Conservation (phyloP, 1,284 basidiomycete genomes). For the Coriolopsis trogii region DNA sequence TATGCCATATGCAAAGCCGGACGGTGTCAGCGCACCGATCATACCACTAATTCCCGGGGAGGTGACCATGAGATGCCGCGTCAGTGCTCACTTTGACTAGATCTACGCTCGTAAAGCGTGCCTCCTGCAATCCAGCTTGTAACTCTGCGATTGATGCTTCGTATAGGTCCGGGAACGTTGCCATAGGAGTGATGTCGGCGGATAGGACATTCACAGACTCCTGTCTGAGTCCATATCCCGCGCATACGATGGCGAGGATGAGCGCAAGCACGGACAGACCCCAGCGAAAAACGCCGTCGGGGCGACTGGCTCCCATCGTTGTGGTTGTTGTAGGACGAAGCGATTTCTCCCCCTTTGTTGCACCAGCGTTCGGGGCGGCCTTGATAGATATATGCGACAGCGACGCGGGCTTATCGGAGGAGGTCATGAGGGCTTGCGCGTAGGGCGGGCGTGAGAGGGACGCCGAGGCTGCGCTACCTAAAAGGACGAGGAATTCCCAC, state of each 20-base stretch:
- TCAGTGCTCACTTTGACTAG: conserved; percentile 54
- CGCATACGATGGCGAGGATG: conserved; percentile 4
- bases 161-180: conserved; percentile 56
- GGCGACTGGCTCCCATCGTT: too few species aligned
- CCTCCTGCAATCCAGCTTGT: conserved; percentile 44
- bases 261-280: too few species aligned
- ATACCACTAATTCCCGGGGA: not conserved
- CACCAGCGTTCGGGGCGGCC: too few species aligned
- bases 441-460: too few species aligned
- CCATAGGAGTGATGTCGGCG: not conserved
- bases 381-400: too few species aligned
- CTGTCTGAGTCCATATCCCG: not conserved
- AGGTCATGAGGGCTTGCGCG: too few species aligned
- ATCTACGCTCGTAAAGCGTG: conserved; percentile 64
- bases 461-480: too few species aligned
- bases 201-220: not conserved
- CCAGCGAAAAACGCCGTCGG: too few species aligned
- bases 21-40: not conserved
- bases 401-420: too few species aligned
- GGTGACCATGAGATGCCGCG: not conserved
- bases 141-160: conserved; percentile 63
- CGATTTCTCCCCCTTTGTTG: too few species aligned
- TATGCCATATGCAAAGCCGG: conserved; percentile 21
- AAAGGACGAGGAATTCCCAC: too few species aligned
- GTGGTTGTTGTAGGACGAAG: too few species aligned